Percentiles rank a stretch among this genome's conserved stretches.
Evolutionary conservation across 805 yeast genomes (phyloP).

Genomic region (Schwanniomyces vanrijiae): DNA sequence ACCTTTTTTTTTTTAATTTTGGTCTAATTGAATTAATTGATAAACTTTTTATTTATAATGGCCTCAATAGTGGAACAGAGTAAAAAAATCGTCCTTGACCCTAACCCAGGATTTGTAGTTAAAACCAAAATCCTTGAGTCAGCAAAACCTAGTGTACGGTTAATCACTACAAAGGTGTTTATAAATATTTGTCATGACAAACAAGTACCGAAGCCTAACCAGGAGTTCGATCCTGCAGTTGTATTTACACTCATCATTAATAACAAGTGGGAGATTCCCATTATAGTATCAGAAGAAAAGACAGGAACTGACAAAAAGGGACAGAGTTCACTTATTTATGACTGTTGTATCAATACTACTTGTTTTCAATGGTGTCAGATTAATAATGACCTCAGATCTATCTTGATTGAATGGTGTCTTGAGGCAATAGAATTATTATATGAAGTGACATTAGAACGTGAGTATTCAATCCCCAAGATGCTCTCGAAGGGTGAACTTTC

Average conservation of each 20-base stretch:
- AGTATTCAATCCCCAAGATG: constrained; percentile 70
- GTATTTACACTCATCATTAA: constrained; percentile 65
- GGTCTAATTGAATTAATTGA: neutral
- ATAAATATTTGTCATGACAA: constrained; percentile 72
- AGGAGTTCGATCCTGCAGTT: constrained; percentile 52
- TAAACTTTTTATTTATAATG: neutral
- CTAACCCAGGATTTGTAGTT: constrained; percentile 71
- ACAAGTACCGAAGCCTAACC: constrained; percentile 62
- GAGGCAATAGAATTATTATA: constrained; percentile 69
- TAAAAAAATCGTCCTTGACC: constrained; percentile 33
- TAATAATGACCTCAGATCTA: constrained; percentile 59
- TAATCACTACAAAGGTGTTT: constrained; percentile 61
- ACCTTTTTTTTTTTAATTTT: too few relatives aligned
- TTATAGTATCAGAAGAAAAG: constrained; percentile 60
- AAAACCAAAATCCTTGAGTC: constrained; percentile 55
- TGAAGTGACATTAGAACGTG: constrained; percentile 56
- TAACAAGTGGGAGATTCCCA: constrained; percentile 84
- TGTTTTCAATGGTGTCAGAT: constrained; percentile 63
- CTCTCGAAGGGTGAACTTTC: constrained; percentile 62
- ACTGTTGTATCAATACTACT: constrained; percentile 70
- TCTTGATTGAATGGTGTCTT: constrained; percentile 79
- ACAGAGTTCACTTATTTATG: constrained; percentile 60
- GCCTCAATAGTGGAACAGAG: constrained; percentile 6
- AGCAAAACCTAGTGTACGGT: constrained; percentile 18
- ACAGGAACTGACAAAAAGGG: constrained; percentile 73